Evolutionary conservation across 371 early-diverging fungal genomes (phyloP).

Genomic region (Circinella minor): DNA sequence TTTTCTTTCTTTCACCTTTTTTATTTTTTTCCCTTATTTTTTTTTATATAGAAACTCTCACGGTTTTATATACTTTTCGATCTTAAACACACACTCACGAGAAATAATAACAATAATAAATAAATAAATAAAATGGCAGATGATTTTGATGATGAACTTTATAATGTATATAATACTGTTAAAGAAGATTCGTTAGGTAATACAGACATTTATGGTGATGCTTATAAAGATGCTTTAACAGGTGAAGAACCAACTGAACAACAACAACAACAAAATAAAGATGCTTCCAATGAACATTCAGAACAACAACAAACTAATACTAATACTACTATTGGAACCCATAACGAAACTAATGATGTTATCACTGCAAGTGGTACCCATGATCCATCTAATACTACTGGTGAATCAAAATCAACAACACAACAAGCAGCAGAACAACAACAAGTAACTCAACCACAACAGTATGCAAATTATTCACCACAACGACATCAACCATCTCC

Average conservation of each 20-base stretch:
- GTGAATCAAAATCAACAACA: not conserved
- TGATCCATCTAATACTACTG: not conserved
- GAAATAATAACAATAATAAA: too few relatives aligned
- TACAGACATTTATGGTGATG: slow-evolving; percentile 36
- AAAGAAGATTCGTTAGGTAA: slow-evolving; percentile 33
- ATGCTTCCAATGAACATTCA: too few relatives aligned
- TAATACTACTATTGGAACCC: not conserved
- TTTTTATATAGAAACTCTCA: too few relatives aligned
- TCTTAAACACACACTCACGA: too few relatives aligned
- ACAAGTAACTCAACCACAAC: not conserved
- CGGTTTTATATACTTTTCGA: too few relatives aligned
- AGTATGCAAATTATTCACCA: slow-evolving; percentile 8
- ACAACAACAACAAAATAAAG: not conserved
- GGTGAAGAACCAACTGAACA: slow-evolving; percentile 9
- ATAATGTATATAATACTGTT: slow-evolving; percentile 40
- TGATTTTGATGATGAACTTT: slow-evolving; percentile 51
- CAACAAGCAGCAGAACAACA: not conserved
- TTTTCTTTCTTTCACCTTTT: too few relatives aligned
- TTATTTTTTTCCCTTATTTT: too few relatives aligned
- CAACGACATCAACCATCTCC: not conserved
- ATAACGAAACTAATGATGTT: not conserved
- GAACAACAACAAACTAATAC: slow-evolving; percentile 2
- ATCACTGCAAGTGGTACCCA: not conserved
- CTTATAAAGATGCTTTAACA: slow-evolving; percentile 27
- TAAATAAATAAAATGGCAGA: slow-evolving; percentile 11